Base-by-base conservation (phyloP, 2,329 filamentous ascomycete species). In the Chrysosporium queenslandicum region DNA sequence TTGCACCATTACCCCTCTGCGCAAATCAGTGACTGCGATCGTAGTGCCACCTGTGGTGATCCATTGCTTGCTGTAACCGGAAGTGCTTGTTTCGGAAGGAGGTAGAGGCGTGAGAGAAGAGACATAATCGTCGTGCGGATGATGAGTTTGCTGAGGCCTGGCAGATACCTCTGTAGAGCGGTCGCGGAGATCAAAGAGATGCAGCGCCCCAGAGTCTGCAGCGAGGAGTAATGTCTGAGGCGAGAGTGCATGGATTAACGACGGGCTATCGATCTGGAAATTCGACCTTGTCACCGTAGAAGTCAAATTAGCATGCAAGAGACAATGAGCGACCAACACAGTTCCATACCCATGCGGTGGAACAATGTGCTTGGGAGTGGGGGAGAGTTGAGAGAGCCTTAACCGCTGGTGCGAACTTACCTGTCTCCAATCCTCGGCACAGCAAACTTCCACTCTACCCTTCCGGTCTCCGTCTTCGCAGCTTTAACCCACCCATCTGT, bases 21-120 rank as follows among this genome's bases (percentile, higher is more conserved):
- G 81, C 41, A 96, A 74, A 66, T 98, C 92, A 0, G 89, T 94
- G 34, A 96, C 83, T 1, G 89, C 87, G 18, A 98, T 73, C 0
- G 91, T 97, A 1, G 87, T 91, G 41, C 89, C 90, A 30, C 92
- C 92, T 0, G 90, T 96, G 34, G 86, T 92, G 49, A 96, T 79
- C 86, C 89, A 98, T 71, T 97, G 91, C 70, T 95, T 95, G 61
- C 87, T 82, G 66, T 87, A 91, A 4, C 90, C 90, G 16, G 85
- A 91, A 0, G 88, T 95, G 67, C 86, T 92, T 52, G 85, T 81
- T 27, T 83, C 78, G 1, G 85, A 84, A 0, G 90, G 79, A 0
- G 90, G 89, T 0, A 98, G 78, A 1, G 90, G 83, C 0, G 87
- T 86, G 41, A 98, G 77, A 46, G 87, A 90, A 29, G 90, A 92